Evolutionary conservation across 371 early-diverging fungal genomes (phyloP), one percentile per base, ranked within the genome.

Genomic region (Massospora cicadina): DNA sequence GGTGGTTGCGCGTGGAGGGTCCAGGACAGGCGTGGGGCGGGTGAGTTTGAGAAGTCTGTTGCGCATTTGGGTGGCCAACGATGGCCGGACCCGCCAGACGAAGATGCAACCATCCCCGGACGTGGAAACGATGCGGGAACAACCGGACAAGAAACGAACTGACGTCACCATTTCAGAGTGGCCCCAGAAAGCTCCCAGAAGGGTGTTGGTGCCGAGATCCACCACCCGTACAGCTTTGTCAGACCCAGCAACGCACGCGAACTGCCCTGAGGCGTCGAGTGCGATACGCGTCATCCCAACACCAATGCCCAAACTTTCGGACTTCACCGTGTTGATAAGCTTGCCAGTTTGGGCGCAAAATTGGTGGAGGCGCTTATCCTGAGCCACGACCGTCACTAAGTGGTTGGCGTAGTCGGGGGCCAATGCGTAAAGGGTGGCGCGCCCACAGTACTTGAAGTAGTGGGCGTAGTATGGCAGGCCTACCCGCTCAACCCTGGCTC

Each of bases 81-180:
- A 78, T 27, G 72, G 69, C 1, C 76, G 70, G 1, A 89, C 68
- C 59, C 76, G 75, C 90, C 90, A 91, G 0, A 91, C 76, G 71
- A 89, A 81, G 7, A 89, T 74, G 13, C 85, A 87, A 0, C 90
- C 88, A 67, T 91, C 89, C 0, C 83, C 86, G 64, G 85, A 80
- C 2, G 88, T 86, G 7, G 88, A 84, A 27, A 87, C 72, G 1
- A 91, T 70, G 0, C 83, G 76, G 12, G 78, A 62, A 23, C 75
- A 73, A 60, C 78, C 81, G 0, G 67, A 68, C 1, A 74, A 75
- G 69, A 91, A 89, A 57, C 77, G 78, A 54, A 89, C 80, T 10
- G 79, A 71, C 0, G 92, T 91, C 21, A 91, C 81, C 24, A 85
- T 71, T 64, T 91, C 92, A 0, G 88, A 79, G 69, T 90, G 90